phyloP scores from a whole-genome alignment of 1,284 basidiomycete genomes.

The Exsudoporus floridanus region DNA sequence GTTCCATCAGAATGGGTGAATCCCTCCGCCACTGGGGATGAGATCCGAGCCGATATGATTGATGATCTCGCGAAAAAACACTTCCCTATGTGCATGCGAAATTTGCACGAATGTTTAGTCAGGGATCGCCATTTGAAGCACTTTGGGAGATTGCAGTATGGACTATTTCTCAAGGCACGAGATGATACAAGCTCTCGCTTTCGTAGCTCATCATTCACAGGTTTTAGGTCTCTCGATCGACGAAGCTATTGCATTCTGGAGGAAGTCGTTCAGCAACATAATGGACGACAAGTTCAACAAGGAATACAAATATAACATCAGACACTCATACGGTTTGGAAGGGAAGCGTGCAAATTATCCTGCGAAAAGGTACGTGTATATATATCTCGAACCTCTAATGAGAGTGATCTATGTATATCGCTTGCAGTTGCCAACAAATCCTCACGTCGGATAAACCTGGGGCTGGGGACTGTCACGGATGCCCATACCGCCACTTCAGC shows the following conservation, averaged over 20 bases:
- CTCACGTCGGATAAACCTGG: conserved; percentile 77
- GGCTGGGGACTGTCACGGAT: conserved; percentile 81
- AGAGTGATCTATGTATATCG: conserved; percentile 2
- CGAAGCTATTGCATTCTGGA: conserved; percentile 94
- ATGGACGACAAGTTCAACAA: conserved; percentile 98
- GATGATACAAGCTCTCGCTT: neutral
- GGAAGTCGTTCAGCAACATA: conserved; percentile 78
- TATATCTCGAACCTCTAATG: neutral
- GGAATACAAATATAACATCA: conserved; percentile 96
- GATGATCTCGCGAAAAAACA: conserved; percentile 86
- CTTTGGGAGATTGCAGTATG: conserved; percentile 89
- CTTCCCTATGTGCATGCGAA: conserved; percentile 96
- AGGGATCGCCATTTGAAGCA: conserved; percentile 90
- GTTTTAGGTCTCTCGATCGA: conserved; percentile 93
- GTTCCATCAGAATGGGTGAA: conserved; percentile 79
- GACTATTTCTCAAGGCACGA: conserved; percentile 89
- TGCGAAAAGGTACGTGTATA: conserved; percentile 71
- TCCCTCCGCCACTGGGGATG: conserved; percentile 55
- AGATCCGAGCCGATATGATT: conserved; percentile 91
- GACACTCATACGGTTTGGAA: conserved; percentile 94
- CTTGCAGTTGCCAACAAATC: conserved; percentile 83
- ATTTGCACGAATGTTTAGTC: conserved; percentile 79
- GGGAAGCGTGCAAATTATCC: conserved; percentile 94
- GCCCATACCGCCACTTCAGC: conserved; percentile 92
- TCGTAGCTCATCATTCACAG: conserved; percentile 41